Base-by-base conservation (phyloP, 2,329 filamentous ascomycete species). In the Emericellopsis cladophorae region DNA sequence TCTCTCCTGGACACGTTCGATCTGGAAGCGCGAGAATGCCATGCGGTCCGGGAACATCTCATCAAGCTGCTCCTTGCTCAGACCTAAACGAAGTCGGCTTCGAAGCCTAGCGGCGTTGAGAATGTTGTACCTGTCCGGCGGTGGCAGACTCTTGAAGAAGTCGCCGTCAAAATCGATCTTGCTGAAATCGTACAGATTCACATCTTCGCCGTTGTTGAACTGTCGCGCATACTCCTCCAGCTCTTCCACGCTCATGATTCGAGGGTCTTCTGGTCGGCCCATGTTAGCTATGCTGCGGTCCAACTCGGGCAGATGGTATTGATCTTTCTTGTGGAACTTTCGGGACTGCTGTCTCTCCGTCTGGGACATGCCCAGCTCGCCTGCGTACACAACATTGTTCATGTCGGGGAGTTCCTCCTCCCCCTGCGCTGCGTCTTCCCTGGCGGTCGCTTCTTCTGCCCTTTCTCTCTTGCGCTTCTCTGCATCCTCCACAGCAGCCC, bases 101-200 rank as follows among this genome's bases (percentile, higher is more conserved):
- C 92, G 72, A 45, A 98, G 57, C 45, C 92, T 74, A 2, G 93
- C 92, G 1, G 93, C 92, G 55, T 98, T 98, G 18, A 98, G 65
- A 40, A 98, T 98, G 52, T 96, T 96, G 66, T 98, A 98, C 38
- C 90, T 78, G 64, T 98, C 92, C 2, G 82, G 81, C 1, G 88
- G 72, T 0, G 93, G 92, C 43, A 98, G 62, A 56, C 87, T 95
- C 57, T 84, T 77, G 64, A 98, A 98, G 61, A 98, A 98, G 11
- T 90, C 79, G 49, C 89, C 86, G 49, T 96, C 84, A 53, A 96
- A 98, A 56, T 98, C 92, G 51, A 98, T 98, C 62, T 96, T 96
- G 55, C 85, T 93, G 56, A 98, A 98, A 61, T 96, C 90, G 60
- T 96, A 96, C 5, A 89, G 62, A 48, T 81, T 81, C 51, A 96